Base-by-base conservation (phyloP, 78 protist species). In the Dictyostelium citrinum region DNA sequence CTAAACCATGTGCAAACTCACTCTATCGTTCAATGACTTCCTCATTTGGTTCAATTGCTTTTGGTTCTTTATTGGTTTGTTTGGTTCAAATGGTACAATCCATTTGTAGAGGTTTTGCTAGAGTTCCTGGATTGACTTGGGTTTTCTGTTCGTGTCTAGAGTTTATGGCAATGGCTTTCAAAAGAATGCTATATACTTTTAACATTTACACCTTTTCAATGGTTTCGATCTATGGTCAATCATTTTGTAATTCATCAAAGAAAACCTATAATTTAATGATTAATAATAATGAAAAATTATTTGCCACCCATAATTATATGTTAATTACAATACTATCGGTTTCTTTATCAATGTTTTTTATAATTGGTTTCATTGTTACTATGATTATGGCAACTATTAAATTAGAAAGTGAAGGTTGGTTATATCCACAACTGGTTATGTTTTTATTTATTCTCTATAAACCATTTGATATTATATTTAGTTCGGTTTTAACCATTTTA, bases 201-300 rank as follows among this genome's bases (percentile, higher is more conserved):
- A 97, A 97, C 90, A 71, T 82, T 58, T 95, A 93, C 51, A 95
- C 95, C 11, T 97, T 51, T 78, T 58, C 95, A 2, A 77, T 71
- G 45, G 81, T 97, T 4, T 97, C 98, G 24, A 93, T 96, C 85
- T 97, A 97, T 60, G 98, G 98, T 41, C 90, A 88, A 74, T 17
- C 90, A 22, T 96, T 82, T 78, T 75, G 93, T 31, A 68, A 70
- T 7, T 92, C 97, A 17, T 95, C 98, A 27, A 24, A 67, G 4
- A 90, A 83, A 43, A 95, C 98, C 11, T 90, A 33, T 31, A 29
- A 27, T 31, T 17, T 70, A 33, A 70, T 70, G 77, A 11, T 33
- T 2, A 33, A 70, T 33, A 33, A 70, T 33, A 27, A 27, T 33
- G 22, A 20, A 16, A 33, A 33, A 5, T 33, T 70, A 33, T 33